A percentile compares a stretch with the other conserved stretches of the same genome.
Conservation (phyloP, 768 basidiomycete genomes). For the Tricholoma sp. region DNA sequence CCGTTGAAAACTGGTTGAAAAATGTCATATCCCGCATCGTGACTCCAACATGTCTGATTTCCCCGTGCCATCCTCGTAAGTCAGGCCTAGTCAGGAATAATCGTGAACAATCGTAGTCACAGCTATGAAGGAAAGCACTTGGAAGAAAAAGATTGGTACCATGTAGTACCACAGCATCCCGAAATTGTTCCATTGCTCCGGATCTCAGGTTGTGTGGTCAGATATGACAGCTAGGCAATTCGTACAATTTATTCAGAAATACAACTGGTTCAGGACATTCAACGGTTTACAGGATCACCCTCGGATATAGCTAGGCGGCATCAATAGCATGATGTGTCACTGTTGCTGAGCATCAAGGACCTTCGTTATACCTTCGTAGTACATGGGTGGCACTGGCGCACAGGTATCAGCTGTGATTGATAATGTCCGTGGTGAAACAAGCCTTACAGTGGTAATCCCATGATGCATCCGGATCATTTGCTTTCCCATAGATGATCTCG, state of each 20-base stretch:
- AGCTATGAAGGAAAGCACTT: too few species aligned
- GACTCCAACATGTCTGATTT: too few species aligned
- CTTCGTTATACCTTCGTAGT: not conserved
- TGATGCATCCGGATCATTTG: not conserved
- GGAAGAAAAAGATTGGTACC: too few species aligned
- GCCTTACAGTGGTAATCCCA: not conserved
- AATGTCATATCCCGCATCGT: too few species aligned
- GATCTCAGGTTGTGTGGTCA: too few species aligned
- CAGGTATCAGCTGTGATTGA: not conserved
- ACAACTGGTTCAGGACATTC: not conserved
- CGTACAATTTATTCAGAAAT: not conserved
- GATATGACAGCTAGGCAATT: too few species aligned
- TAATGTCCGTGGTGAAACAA: not conserved
- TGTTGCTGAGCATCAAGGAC: not conserved
- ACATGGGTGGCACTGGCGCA: not conserved
- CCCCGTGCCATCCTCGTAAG: too few species aligned
- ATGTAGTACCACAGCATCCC: too few species aligned
- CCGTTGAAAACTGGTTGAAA: too few species aligned
- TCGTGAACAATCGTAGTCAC: too few species aligned
- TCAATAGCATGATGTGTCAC: not conserved
- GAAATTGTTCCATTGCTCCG: too few species aligned
- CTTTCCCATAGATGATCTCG: not conserved
- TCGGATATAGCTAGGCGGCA: not conserved
- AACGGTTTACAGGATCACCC: not conserved
- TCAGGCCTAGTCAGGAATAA: too few species aligned